Base-by-base conservation (phyloP, 2,329 filamentous ascomycete genomes). In the Penicillium sp. region DNA sequence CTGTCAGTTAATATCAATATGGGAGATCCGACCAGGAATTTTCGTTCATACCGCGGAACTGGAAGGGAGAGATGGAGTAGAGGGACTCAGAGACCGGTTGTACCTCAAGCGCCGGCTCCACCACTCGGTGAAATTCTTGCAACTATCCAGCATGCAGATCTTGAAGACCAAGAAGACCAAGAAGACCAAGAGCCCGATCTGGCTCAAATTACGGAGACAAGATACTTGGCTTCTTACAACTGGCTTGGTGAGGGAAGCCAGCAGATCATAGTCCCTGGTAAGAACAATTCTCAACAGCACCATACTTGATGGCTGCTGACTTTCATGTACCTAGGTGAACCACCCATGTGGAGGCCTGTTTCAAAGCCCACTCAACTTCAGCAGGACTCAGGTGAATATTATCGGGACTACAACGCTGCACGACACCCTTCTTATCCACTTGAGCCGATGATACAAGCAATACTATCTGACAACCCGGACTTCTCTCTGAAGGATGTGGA, bases 201-300 rank as follows among this genome's bases (percentile, higher is more conserved):
- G 47, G 36, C 45, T 18, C 38, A 45, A 31, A 81, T 81, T 51
- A 67, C 60, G 7, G 60, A 76, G 45, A 71, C 70, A 55, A 53
- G 75, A 39, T 77, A 77, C 62, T 60, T 82, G 29, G 74, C 77
- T 18, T 83, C 81, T 0, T 84, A 81, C 69, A 83, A 79, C 59
- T 83, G 80, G 81, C 34, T 80, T 5, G 68, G 71, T 27, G 54
- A 42, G 10, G 60, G 64, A 32, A 27, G 45, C 2, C 71, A 13
- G 74, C 5, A 73, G 0, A 79, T 83, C 11, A 51, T 79, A 4
- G 66, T 78, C 31, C 79, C 79, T 59, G 79, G 79, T 78, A 54
- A 56, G 70, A 53, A 42, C 18, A n/a, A 16, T 24, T 4, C 14
- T 43, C 27, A 9, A 27, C 4, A 3, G 7, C 5, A n/a, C 14